A percentile compares a stretch with the other conserved stretches of the same genome.
phyloP scores from a whole-genome alignment of 768 basidiomycete species.

The Leccinum subtestaceum region DNA sequence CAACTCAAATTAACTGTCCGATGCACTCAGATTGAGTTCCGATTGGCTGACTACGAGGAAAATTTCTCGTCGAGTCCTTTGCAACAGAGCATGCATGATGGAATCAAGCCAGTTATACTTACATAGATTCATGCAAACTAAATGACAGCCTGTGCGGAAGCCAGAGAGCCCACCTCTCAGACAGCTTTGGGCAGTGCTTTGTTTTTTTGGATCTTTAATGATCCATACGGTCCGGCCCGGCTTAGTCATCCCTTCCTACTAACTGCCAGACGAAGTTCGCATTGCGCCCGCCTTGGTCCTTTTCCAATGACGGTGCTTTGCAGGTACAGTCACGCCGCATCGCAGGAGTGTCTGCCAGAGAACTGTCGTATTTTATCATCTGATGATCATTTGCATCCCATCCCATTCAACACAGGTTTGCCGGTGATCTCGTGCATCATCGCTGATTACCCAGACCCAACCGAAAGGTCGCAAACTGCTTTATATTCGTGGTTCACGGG shows the following conservation, averaged over 20 bases:
- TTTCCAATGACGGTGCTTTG: not conserved
- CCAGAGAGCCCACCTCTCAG: too few relatives aligned
- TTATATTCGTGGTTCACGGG: not conserved
- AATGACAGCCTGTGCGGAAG: too few relatives aligned
- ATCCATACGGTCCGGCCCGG: too few relatives aligned
- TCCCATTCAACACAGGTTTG: not conserved
- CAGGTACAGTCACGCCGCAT: not conserved
- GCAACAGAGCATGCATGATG: too few relatives aligned
- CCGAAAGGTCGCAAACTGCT: not conserved
- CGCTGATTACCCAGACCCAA: not conserved
- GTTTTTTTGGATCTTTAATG: too few relatives aligned
- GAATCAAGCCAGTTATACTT: too few relatives aligned
- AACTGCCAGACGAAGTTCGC: not conserved
- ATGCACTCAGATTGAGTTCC: too few relatives aligned
- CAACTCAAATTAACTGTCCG: too few relatives aligned
- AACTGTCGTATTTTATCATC: not conserved
- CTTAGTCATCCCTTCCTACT: not conserved
- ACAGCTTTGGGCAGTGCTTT: too few relatives aligned
- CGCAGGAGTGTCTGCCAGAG: not conserved
- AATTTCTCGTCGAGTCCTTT: too few relatives aligned
- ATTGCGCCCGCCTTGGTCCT: not conserved
- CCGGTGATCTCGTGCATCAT: not conserved
- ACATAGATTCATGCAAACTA: too few relatives aligned
- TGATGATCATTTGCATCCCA: not conserved
- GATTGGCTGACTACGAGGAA: too few relatives aligned